These are phyloP conservation scores for Colletotrichum sp. DNA, from an alignment of 2,329 filamentous ascomycete genomes.

Conservation along the genomic window DNA sequence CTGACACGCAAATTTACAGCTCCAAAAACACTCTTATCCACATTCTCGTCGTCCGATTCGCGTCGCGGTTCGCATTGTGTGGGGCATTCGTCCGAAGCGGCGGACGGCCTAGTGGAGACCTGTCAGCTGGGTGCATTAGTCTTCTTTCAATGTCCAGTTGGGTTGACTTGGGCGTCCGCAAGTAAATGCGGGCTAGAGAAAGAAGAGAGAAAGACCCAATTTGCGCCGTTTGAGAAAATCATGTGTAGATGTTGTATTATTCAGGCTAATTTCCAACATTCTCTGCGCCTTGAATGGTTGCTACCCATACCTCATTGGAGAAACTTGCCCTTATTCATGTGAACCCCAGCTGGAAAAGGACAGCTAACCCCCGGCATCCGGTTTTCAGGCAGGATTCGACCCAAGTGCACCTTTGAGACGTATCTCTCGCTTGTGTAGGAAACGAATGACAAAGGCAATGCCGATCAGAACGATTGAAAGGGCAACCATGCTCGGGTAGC, in stretches of 20 bases:
- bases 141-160: not conserved
- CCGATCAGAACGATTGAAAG: slow-evolving; percentile 54
- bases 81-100: not conserved
- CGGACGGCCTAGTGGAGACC: not conserved
- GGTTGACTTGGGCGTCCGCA: not conserved
- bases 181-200: not conserved
- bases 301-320: not conserved
- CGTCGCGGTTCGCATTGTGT: not conserved
- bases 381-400: not conserved
- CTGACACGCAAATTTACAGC: not conserved
- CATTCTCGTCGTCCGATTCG: not conserved
- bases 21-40: not conserved
- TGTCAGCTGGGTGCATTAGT: not conserved
- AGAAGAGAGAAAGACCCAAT: not conserved
- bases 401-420: not conserved
- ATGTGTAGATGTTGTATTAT: not conserved
- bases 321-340: not conserved
- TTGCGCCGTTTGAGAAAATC: not conserved
- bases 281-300: not conserved
- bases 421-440: slow-evolving; percentile 47
- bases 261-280: not conserved
- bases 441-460: slow-evolving; percentile 51
- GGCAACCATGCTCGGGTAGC: slow-evolving; percentile 38
- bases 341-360: not conserved
- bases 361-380: not conserved